These are phyloP conservation scores for Mycena citricolor DNA, from an alignment of 1,284 basidiomycete genomes.

Conservation along the genomic window DNA sequence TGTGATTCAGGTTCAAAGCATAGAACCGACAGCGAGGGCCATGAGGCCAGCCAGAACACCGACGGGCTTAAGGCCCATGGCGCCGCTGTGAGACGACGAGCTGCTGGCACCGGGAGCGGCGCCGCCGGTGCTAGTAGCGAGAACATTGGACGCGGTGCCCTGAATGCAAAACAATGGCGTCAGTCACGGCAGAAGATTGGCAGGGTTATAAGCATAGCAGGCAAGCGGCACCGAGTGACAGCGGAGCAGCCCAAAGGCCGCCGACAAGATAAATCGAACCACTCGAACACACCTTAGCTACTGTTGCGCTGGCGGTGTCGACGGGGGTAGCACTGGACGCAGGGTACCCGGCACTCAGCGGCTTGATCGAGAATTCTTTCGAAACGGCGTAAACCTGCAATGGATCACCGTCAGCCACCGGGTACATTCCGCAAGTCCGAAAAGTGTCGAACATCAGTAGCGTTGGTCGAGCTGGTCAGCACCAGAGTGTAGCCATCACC, in stretches of 20 bases:
- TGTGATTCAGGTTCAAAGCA: too few relatives aligned
- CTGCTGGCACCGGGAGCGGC: background rate
- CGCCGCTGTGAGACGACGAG: too few relatives aligned
- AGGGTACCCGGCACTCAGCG: conserved; percentile 18
- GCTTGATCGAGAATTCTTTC: conserved; percentile 19
- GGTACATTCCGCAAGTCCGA: too few relatives aligned
- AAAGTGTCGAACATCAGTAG: conserved; percentile 7
- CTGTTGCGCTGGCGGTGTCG: conserved; percentile 9
- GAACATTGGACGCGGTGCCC: conserved; percentile 11
- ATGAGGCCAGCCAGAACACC: background rate
- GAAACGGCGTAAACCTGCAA: conserved; percentile 20
- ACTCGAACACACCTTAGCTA: conserved; percentile 12
- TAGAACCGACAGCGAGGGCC: too few relatives aligned
- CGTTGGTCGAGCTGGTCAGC: conserved; percentile 5
- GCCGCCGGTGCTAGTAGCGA: too few relatives aligned
- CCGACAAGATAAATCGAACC: too few relatives aligned
- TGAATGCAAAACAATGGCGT: background rate
- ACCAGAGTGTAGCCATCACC: conserved; percentile 15
- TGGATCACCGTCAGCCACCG: background rate
- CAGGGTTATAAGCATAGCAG: too few relatives aligned
- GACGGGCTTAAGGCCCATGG: background rate
- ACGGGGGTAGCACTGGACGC: conserved; percentile 8
- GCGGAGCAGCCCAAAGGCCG: too few relatives aligned
- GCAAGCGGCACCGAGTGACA: too few relatives aligned
- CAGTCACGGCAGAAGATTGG: too few relatives aligned